Base-by-base conservation (phyloP, 192 early-diverging fungal genomes). In the Coemansia sp. region DNA sequence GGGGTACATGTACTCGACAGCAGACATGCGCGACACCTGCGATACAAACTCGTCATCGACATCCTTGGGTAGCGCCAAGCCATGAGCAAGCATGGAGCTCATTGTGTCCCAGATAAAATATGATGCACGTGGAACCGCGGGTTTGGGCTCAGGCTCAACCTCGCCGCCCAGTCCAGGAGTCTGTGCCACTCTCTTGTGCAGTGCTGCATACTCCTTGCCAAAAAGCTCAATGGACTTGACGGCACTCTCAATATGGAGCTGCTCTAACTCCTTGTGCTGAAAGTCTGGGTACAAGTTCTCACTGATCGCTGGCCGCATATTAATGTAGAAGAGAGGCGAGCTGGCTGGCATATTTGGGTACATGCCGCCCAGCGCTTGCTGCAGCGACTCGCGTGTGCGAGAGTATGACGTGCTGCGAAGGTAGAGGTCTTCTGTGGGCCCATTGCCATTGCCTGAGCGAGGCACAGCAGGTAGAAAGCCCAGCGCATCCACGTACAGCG, bases 301-400 rank as follows among this genome's bases (percentile, higher is more conserved):
- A 35, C 57, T 61, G 19, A 53, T 26, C 1, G 65, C 22, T 43
- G 75, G 65, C 42, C 77, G 67, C 55, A 71, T 58, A 34, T 68
- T 55, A 14, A 80, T 33, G n/a, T 62, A 56, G 38, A 63, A 65
- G 38, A 48, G 12, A 3, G 57, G 46, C 29, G 34, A 33, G 4
- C 24, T 44, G 4, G 34, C 40, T 8, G 55, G 34, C 12, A 46
- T n/a, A n/a, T 34, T 36, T 0, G 88, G 86, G 62, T 83, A 85
- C 62, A 90, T 65, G 1, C 88, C 87, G 18, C 76, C 69, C 18
- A 90, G 53, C 7, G 84, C 62, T 53, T 83, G 83, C 60, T 88
- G 85, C 41, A 90, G 72, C 24, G 81, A 84, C 66, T 88, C 88
- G 53, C 88, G 68, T 2, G 88, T 79, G 35, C 88, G 80, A 0